A percentile compares a stretch with the other conserved stretches of the same genome.
Evolutionary conservation across 225 moss, liverwort and hornwort genomes (phyloP).

Genomic region (Pseudisothecium myosuroides): DNA sequence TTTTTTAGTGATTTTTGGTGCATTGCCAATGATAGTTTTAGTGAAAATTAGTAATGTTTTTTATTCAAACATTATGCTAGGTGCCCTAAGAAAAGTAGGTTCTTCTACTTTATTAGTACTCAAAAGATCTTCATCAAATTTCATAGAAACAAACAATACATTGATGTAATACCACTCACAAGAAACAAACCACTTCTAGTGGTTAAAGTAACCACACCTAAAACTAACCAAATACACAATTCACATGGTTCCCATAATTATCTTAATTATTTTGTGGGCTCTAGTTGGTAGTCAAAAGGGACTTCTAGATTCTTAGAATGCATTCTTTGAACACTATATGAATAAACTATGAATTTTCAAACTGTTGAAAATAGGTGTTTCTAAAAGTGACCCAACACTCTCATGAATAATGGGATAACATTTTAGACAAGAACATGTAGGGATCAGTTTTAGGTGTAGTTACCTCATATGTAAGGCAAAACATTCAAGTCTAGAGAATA

Average conservation of each 20-base stretch:
- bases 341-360: neutral
- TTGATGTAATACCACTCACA: neutral
- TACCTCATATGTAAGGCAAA: neutral
- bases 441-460: neutral
- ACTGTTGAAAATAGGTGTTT: neutral
- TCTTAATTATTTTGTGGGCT: rapidly evolving
- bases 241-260: neutral
- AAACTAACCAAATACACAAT: neutral
- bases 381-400: neutral
- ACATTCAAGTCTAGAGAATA: neutral
- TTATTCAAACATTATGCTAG: rapidly evolving
- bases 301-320: neutral
- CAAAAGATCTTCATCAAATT: neutral
- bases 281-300: neutral
- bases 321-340: no score
- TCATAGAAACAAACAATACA: neutral
- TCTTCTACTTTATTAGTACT: neutral
- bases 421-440: neutral
- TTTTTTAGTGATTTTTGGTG: neutral
- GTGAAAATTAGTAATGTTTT: neutral
- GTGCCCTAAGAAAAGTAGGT: neutral
- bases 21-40: rapidly evolving
- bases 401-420: neutral
- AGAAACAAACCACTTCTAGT: neutral
- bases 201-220: rapidly evolving